Conservation (phyloP, 306 rosid genomes). For the Datisca glomerata region DNA sequence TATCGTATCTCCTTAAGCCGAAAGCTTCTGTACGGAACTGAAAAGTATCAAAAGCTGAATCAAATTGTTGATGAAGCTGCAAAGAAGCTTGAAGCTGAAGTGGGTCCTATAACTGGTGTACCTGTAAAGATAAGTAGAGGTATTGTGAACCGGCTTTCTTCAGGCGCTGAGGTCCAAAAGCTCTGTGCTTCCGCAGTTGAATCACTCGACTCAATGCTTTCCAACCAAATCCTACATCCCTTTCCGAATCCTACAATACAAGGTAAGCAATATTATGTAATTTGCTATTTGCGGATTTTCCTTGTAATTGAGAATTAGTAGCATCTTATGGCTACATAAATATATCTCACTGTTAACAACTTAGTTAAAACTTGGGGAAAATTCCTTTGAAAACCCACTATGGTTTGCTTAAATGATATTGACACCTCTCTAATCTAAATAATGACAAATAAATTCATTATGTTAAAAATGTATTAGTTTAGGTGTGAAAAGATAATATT, state of each 20-base stretch:
- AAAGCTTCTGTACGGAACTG: conserved; percentile 60
- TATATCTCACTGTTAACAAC: no score
- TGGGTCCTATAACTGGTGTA: conserved; percentile 67
- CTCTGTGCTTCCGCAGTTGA: conserved; percentile 64
- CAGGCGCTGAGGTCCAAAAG: conserved; percentile 80
- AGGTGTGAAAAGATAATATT: no score
- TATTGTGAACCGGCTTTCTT: conserved; percentile 79
- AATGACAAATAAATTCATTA: no score
- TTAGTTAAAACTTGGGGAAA: no score
- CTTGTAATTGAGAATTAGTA: neutral
- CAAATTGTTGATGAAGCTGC: conserved; percentile 48
- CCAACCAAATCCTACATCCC: conserved; percentile 1
- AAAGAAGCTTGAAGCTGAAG: conserved; percentile 46
- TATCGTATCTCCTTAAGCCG: conserved; percentile 49
- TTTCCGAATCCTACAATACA: conserved; percentile 1
- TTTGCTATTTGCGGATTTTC: neutral
- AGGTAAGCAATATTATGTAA: conserved; percentile 7
- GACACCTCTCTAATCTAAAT: no score
- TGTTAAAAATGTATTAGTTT: no score
- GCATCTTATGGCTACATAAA: no score
- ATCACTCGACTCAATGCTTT: conserved; percentile 42
- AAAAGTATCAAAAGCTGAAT: conserved; percentile 38
- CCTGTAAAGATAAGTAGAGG: conserved; percentile 62
- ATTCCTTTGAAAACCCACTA: no score
- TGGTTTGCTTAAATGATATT: no score